Conservation (phyloP, 2,329 filamentous ascomycete genomes). For the Cryphonectria naterciae region DNA sequence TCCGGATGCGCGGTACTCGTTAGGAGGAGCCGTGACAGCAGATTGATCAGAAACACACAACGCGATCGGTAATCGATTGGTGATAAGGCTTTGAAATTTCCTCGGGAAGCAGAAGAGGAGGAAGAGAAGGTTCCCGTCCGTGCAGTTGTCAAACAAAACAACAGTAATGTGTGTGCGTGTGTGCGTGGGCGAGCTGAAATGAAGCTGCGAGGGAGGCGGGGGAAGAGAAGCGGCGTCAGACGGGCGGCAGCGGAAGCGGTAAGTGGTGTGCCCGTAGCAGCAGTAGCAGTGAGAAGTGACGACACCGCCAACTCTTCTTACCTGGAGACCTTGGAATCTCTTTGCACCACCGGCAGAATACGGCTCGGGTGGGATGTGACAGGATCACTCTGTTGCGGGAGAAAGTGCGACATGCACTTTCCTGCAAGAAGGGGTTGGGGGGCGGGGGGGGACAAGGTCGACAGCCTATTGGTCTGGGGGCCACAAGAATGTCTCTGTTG, state of each 20-base stretch:
- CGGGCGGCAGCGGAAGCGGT: background rate
- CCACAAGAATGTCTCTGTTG: slow-evolving; percentile 2
- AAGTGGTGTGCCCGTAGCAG: background rate
- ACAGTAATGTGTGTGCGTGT: background rate
- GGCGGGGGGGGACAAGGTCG: background rate
- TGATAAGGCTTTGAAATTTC: background rate
- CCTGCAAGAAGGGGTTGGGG: background rate
- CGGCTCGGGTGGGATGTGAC: background rate
- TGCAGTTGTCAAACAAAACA: background rate
- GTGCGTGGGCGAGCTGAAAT: background rate
- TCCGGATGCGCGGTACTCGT: slow-evolving; percentile 25
- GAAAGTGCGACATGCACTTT: slow-evolving; percentile 14
- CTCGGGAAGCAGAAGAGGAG: background rate
- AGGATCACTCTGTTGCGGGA: slow-evolving; percentile 3
- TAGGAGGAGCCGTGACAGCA: slow-evolving; percentile 26
- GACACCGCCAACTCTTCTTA: background rate
- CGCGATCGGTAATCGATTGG: background rate
- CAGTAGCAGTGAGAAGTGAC: background rate
- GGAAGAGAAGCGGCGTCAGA: background rate
- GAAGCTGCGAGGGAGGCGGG: background rate
- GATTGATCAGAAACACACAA: background rate
- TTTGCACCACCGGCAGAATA: background rate
- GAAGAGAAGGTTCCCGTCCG: background rate
- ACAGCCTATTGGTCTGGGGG: slow-evolving; percentile 19
- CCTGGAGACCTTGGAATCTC: background rate